Evolutionary conservation across 352 stramenopile species (phyloP), one percentile per base, ranked within the genome.

Genomic region (Thraustochytrium sp.): DNA sequence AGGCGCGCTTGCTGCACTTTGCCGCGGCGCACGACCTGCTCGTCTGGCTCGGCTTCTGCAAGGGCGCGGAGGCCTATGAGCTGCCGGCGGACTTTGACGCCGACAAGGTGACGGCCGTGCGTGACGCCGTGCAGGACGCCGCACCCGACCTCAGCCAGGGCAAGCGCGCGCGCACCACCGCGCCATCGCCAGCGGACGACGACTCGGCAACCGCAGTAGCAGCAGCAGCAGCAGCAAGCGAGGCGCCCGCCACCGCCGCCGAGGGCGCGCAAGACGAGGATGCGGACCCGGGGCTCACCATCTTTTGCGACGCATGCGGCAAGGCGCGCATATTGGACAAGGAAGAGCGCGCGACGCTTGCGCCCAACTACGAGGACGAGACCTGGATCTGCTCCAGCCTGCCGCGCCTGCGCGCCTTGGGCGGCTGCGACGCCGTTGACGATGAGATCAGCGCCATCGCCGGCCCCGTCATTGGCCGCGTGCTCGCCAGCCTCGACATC

Each of bases 301-400:
- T 80, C 26, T 65, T 63, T 23, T 80, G 68, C 38, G 68, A 80
- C 31, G 68, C 68, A 21, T 80, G 68, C 31, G 48, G 40, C 34
- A 80, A 80, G 68, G 68, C 68, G 13, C 46, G 68, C 18, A 80
- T 80, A n/a, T 26, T 80, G 18, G 3, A 42, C 9, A 31, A 48
- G 21, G 42, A 61, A 48, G 46, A 80, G 49, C 13, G 26, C 8
- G 2, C 26, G 13, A 65, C 53, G 18, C 18, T 80, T 23, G 44
- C 68, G 1, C 34, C 76, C 13, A 34, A 16, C 38, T 29, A 29
- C 42, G 68, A 68, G 5, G 68, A 64, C 44, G 31, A 46, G 46
- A 80, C 44, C 0, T 80, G 68, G 68, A 46, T 72, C 21, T 80
- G 68, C 31, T 29, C 13, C 11, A 72, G 63, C 31, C 49, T 80